phyloP scores from a whole-genome alignment of 495 filamentous ascomycete genomes.

The Aspergillus kassunensis region DNA sequence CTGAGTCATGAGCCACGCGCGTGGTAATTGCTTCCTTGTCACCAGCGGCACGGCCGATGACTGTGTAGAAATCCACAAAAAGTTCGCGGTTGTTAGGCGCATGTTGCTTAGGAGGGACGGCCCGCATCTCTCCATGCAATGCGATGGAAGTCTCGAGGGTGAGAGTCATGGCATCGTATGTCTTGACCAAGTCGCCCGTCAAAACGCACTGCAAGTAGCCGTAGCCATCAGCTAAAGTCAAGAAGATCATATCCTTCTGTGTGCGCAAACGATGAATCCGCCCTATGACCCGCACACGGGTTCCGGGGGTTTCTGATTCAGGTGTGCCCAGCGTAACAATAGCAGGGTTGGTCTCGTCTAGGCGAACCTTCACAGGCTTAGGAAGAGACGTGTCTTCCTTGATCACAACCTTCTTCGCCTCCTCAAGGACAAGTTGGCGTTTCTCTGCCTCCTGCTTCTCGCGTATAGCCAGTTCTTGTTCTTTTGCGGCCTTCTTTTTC shows the following conservation, averaged over 20 bases:
- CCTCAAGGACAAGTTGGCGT: slow-evolving; percentile 63
- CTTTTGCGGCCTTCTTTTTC: slow-evolving; percentile 75
- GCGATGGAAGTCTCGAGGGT: slow-evolving; percentile 86
- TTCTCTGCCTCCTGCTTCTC: slow-evolving; percentile 71
- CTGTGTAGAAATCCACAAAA: slow-evolving; percentile 88
- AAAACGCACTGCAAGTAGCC: slow-evolving; percentile 88
- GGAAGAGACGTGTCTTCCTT: slow-evolving; percentile 78
- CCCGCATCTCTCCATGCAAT: slow-evolving; percentile 83
- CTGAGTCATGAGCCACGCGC: slow-evolving; percentile 75
- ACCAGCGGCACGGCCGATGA: slow-evolving; percentile 79
- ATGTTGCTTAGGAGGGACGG: slow-evolving; percentile 71
- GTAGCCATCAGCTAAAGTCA: slow-evolving; percentile 84
- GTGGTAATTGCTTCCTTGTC: slow-evolving; percentile 94
- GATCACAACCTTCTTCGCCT: slow-evolving; percentile 84
- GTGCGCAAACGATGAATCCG: slow-evolving; percentile 78
- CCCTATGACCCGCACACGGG: slow-evolving; percentile 77
- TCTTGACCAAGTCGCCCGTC: slow-evolving; percentile 78
- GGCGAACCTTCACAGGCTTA: slow-evolving; percentile 68
- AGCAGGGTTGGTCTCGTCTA: slow-evolving; percentile 58
- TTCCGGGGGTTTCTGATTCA: slow-evolving; percentile 55
- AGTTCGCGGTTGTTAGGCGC: slow-evolving; percentile 89
- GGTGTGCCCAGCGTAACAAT: slow-evolving; percentile 57
- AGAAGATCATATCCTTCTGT: slow-evolving; percentile 85
- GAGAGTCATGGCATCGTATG: slow-evolving; percentile 85
- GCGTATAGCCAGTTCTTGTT: slow-evolving; percentile 60